These are phyloP conservation scores for Aspergillus diversus DNA, from an alignment of 495 filamentous ascomycete genomes.

Conservation along the genomic window DNA sequence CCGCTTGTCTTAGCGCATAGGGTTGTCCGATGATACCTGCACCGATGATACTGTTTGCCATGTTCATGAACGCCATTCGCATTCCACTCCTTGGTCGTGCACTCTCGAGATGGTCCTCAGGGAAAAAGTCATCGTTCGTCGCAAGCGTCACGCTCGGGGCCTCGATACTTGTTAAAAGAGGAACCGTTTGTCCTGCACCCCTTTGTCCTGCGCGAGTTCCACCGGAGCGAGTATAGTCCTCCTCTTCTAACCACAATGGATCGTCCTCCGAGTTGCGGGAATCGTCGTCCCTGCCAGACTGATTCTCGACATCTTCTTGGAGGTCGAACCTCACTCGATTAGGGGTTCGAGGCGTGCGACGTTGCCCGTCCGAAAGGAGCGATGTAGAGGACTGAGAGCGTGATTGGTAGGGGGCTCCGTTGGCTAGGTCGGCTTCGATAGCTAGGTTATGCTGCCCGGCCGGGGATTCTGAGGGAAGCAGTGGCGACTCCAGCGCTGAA, in stretches of 20 bases:
- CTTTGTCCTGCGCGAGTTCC: conserved; percentile 27
- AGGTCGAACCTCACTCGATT: conserved; percentile 90
- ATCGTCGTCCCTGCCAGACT: conserved; percentile 40
- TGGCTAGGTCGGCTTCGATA: conserved; percentile 27
- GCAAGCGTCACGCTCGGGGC: conserved; percentile 88
- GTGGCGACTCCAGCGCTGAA: conserved; percentile 34
- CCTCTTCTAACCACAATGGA: conserved; percentile 55
- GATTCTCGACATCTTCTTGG: conserved; percentile 40
- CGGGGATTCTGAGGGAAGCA: conserved; percentile 31
- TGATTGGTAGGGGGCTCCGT: conserved; percentile 23
- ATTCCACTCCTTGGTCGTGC: conserved; percentile 68
- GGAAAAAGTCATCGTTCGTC: conserved; percentile 59
- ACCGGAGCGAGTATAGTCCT: conserved; percentile 52
- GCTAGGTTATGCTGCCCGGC: conserved; percentile 34
- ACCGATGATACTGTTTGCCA: conserved; percentile 98
- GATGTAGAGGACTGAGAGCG: conserved; percentile 51
- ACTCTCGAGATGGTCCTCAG: conserved; percentile 62
- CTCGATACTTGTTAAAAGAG: conserved; percentile 83
- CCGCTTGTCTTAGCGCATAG: conserved; percentile 91
- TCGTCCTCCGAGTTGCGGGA: conserved; percentile 46
- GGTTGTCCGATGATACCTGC: conserved; percentile 98
- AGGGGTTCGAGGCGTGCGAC: conserved; percentile 72
- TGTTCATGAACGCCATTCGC: conserved; percentile 90
- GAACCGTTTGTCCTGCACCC: conserved; percentile 57
- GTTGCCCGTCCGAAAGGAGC: conserved; percentile 46